These are phyloP conservation scores for Pichia sporocuriosa DNA, from an alignment of 805 yeast species.

Conservation along the genomic window DNA sequence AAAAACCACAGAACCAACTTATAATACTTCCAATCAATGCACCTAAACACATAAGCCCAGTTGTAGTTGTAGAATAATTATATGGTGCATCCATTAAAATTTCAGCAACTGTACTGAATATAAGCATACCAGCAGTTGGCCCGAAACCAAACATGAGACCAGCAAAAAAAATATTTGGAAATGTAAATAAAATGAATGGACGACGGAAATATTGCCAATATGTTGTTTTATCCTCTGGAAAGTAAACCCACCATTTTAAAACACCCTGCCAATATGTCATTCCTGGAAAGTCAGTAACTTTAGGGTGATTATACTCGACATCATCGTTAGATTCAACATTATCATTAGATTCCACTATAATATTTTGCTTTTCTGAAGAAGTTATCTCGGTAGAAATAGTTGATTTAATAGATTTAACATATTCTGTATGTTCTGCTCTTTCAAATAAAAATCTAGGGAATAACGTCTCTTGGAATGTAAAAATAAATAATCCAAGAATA, in stretches of 20 bases:
- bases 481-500: not conserved
- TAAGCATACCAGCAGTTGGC: not conserved
- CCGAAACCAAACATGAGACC: conserved; percentile 1
- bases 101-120: conserved; percentile 2
- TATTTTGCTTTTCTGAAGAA: not conserved
- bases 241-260: conserved; percentile 2
- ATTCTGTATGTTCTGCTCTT: not conserved
- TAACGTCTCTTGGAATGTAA: conserved; percentile 1
- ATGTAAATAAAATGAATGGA: conserved; percentile 2
- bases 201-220: conserved; percentile 3
- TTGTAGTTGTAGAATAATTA: conserved; percentile 1
- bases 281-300: not conserved
- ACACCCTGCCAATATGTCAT: not conserved
- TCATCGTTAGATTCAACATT: not conserved
- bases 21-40: not conserved
- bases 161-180: not conserved
- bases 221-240: not conserved
- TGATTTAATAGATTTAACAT: not conserved
- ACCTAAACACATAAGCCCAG: conserved; percentile 3
- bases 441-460: conserved; percentile 3
- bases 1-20: not conserved
- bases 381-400: not conserved
- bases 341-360: not conserved
- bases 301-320: not conserved
- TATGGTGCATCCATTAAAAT: conserved; percentile 3